Evolutionary conservation across 495 filamentous ascomycete genomes (phyloP).

Genomic region (Tuber magnatum): DNA sequence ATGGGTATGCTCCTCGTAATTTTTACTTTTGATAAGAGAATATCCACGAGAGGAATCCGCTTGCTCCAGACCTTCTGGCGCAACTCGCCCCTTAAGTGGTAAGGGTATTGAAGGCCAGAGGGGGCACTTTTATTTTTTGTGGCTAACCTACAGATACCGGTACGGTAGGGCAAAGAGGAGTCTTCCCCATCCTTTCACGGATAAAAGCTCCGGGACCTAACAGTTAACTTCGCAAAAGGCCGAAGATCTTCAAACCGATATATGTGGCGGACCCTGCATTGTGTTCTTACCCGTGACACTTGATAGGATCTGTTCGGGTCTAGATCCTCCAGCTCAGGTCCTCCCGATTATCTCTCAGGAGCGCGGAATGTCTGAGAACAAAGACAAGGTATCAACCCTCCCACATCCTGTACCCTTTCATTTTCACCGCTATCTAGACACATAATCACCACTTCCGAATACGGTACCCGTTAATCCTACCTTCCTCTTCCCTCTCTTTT

Average conservation of each 20-base stretch:
- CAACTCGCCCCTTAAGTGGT: neutral
- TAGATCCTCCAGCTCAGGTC: neutral
- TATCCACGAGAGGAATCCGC: neutral
- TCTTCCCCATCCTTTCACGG: neutral
- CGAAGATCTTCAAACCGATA: too few species aligned
- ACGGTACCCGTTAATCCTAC: neutral
- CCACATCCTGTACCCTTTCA: neutral
- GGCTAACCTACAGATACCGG: neutral
- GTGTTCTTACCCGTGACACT: neutral
- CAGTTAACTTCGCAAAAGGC: too few species aligned
- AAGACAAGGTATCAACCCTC: neutral
- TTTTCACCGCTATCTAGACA: neutral
- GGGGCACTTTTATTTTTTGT: neutral
- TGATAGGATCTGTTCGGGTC: neutral
- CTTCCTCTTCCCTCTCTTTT: neutral
- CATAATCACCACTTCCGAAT: neutral
- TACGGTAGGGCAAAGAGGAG: neutral
- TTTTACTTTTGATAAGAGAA: neutral
- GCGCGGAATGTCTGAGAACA: neutral
- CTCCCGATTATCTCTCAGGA: neutral
- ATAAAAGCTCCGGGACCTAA: neutral
- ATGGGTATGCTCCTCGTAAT: too few species aligned
- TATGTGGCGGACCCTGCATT: neutral
- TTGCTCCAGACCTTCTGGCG: neutral
- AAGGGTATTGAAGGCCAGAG: too few species aligned